A percentile compares a stretch with the other conserved stretches of the same genome.
Evolutionary conservation across 169 alveolate genomes (phyloP).

Genomic region (Plasmodium fragile): DNA sequence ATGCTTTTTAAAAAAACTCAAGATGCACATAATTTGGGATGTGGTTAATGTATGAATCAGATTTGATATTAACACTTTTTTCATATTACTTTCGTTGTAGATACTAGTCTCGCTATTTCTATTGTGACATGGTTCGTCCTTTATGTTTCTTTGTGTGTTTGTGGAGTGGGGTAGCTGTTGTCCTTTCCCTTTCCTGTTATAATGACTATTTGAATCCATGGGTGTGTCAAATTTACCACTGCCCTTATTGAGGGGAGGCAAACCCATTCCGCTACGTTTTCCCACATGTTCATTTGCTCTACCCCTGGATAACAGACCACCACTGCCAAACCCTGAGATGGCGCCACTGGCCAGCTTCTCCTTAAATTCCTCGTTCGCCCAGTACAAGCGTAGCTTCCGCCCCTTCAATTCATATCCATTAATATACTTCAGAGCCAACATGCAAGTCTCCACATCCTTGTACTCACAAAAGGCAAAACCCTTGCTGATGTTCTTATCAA

Average conservation of each 20-base stretch:
- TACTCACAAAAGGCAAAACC: slow-evolving; percentile 84
- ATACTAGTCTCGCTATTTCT: background rate
- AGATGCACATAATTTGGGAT: slow-evolving; percentile 76
- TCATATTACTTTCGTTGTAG: background rate
- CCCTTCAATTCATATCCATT: slow-evolving; percentile 82
- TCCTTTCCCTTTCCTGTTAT: background rate
- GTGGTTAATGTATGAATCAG: slow-evolving; percentile 70
- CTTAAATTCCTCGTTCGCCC: slow-evolving; percentile 82
- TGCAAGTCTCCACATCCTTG: slow-evolving; percentile 81
- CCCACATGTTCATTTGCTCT: slow-evolving; percentile 5
- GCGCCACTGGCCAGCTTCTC: slow-evolving; percentile 31
- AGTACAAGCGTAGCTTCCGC: slow-evolving; percentile 76
- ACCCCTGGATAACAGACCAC: slow-evolving; percentile 2
- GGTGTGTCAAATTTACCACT: slow-evolving; percentile 13
- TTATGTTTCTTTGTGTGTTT: slow-evolving; percentile 11
- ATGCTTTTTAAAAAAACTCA: slow-evolving; percentile 78
- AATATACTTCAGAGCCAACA: slow-evolving; percentile 77
- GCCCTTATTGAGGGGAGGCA: background rate
- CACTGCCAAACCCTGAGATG: slow-evolving; percentile 8
- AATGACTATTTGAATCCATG: background rate
- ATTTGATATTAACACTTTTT: slow-evolving; percentile 22
- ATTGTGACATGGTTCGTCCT: slow-evolving; percentile 2
- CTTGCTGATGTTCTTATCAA: slow-evolving; percentile 80
- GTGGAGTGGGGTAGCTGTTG: background rate
- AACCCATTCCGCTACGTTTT: slow-evolving; percentile 6